phyloP scores from a whole-genome alignment of 495 filamentous ascomycete species.

The Neurospora sp. region DNA sequence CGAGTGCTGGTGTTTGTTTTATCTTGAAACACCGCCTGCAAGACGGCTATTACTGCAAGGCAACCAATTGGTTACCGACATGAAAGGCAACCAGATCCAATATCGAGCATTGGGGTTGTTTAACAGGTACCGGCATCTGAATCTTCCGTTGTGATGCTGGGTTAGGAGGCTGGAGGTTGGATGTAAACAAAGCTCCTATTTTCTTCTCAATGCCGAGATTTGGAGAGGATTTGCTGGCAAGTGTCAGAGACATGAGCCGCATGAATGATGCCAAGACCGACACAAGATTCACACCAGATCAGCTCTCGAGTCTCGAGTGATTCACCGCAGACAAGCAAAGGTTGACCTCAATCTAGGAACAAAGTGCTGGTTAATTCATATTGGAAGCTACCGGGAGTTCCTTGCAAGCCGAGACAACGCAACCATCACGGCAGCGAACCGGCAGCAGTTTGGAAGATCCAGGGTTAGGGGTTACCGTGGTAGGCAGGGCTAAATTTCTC shows the following conservation, averaged over 20 bases:
- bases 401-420: background rate
- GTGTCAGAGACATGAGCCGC: background rate
- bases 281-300: background rate
- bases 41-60: background rate
- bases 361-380: too few relatives aligned
- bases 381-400: background rate
- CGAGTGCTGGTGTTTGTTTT: background rate
- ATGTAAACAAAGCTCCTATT: background rate
- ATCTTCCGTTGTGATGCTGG: background rate
- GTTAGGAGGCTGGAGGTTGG: background rate
- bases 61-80: background rate
- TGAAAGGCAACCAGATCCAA: background rate
- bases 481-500: constrained; percentile 28
- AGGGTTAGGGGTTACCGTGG: background rate
- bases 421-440: background rate
- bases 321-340: background rate
- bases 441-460: background rate
- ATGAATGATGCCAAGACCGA: background rate
- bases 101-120: background rate
- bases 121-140: background rate
- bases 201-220: background rate
- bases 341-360: background rate
- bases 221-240: background rate
- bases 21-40: background rate
- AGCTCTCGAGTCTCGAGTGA: background rate